phyloP scores from a whole-genome alignment of 2,329 filamentous ascomycete genomes.

The Nannizzia gypsea region DNA sequence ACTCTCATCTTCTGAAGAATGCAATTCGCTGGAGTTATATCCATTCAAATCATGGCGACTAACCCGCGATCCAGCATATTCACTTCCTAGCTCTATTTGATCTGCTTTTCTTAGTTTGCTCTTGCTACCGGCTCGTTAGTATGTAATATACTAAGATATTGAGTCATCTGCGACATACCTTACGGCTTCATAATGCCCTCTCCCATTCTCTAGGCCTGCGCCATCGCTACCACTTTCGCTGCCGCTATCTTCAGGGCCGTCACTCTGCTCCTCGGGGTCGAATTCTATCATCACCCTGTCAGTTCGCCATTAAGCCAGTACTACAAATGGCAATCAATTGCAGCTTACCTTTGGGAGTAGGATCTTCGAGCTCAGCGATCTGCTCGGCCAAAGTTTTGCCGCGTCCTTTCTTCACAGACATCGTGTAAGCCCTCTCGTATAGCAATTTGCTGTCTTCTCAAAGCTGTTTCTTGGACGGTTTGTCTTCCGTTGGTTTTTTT shows the following conservation, averaged over 20 bases:
- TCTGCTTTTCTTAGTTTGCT: slow-evolving; percentile 70
- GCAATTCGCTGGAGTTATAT: slow-evolving; percentile 24
- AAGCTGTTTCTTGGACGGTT: too few relatives aligned
- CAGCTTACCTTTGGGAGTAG: slow-evolving; percentile 47
- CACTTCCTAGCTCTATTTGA: slow-evolving; percentile 56
- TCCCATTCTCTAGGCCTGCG: slow-evolving; percentile 44
- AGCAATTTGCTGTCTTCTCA: not conserved
- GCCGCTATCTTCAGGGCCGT: slow-evolving; percentile 44
- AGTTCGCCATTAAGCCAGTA: slow-evolving; percentile 6
- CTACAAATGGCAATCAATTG: slow-evolving; percentile 6
- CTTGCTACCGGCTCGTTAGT: slow-evolving; percentile 42
- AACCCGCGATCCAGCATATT: slow-evolving; percentile 68
- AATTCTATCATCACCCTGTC: slow-evolving; percentile 46
- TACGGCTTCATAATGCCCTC: slow-evolving; percentile 77
- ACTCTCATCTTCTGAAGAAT: slow-evolving; percentile 29
- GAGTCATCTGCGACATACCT: slow-evolving; percentile 39
- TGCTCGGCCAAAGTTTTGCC: slow-evolving; percentile 46
- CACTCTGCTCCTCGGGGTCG: slow-evolving; percentile 61
- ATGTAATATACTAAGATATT: slow-evolving; percentile 6
- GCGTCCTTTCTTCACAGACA: slow-evolving; percentile 39
- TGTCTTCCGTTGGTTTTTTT: not conserved
- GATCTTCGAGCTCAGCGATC: slow-evolving; percentile 51
- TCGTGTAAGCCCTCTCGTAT: slow-evolving; percentile 10
- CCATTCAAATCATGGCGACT: slow-evolving; percentile 55
- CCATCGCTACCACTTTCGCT: slow-evolving; percentile 41